These are phyloP conservation scores for Apiospora pterosperma DNA, from an alignment of 2,329 filamentous ascomycete genomes.

Conservation along the genomic window DNA sequence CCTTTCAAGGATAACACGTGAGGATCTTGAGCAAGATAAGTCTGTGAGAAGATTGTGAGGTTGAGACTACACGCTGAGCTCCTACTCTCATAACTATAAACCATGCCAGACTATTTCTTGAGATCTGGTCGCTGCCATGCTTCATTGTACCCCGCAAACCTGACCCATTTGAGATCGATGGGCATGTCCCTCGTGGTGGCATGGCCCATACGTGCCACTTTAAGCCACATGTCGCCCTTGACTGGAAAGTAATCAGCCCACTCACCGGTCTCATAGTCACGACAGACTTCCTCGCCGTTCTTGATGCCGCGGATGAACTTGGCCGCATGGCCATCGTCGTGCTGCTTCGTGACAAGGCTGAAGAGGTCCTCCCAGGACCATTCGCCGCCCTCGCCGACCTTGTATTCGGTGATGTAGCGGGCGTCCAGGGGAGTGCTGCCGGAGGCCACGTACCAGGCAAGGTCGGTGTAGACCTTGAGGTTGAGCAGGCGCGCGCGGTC, in stretches of 20 bases:
- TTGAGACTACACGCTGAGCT: not conserved
- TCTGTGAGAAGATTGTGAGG: not conserved
- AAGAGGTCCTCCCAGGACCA: slow-evolving; percentile 26
- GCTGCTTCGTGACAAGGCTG: slow-evolving; percentile 14
- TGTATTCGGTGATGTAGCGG: slow-evolving; percentile 17
- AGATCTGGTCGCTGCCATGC: slow-evolving; percentile 6
- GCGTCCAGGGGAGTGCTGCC: slow-evolving; percentile 37
- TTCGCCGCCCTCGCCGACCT: slow-evolving; percentile 9
- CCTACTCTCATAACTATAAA: not conserved
- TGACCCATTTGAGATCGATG: slow-evolving; percentile 14
- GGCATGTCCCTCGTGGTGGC: slow-evolving; percentile 14
- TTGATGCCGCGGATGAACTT: slow-evolving; percentile 32
- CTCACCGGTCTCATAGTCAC: slow-evolving; percentile 13
- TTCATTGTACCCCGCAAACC: slow-evolving; percentile 11
- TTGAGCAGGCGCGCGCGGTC: slow-evolving; percentile 58
- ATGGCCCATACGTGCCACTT: slow-evolving; percentile 15
- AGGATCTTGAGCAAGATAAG: too few species aligned
- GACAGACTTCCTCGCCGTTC: slow-evolving; percentile 22
- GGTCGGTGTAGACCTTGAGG: slow-evolving; percentile 62
- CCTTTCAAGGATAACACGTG: too few species aligned
- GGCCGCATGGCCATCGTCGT: slow-evolving; percentile 32
- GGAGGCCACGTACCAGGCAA: slow-evolving; percentile 61
- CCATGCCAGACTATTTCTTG: not conserved
- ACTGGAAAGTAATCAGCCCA: slow-evolving; percentile 13
- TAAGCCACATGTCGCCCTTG: slow-evolving; percentile 23